A percentile compares a stretch with the other conserved stretches of the same genome.
Conservation (phyloP, 106 monocot species). For the Iris macrosiphon region DNA sequence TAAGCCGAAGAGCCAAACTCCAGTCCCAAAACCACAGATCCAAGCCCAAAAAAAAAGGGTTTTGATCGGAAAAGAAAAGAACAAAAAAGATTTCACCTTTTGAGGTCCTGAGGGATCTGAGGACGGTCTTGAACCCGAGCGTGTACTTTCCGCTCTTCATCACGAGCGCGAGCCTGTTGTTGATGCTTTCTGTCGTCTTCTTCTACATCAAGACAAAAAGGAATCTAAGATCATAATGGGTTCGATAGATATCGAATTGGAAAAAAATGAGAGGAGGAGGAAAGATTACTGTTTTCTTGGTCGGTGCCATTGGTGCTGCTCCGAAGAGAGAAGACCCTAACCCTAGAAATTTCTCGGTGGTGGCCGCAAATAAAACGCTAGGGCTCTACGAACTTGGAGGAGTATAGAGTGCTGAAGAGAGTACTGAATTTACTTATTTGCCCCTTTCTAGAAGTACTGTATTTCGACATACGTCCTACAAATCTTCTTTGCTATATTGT, state of each 20-base stretch:
- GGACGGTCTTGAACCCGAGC: conserved; percentile 71
- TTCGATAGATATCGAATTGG: background rate
- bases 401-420: too few relatives aligned
- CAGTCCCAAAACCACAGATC: too few relatives aligned
- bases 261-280: background rate
- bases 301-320: conserved; percentile 20
- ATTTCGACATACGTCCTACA: too few relatives aligned
- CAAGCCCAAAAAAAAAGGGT: too few relatives aligned
- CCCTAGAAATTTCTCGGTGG: too few relatives aligned
- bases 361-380: too few relatives aligned
- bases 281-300: conserved; percentile 31
- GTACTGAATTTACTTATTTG: too few relatives aligned
- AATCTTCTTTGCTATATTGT: too few relatives aligned
- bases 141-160: conserved; percentile 91
- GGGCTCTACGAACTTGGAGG: too few relatives aligned
- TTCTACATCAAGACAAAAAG: conserved; percentile 32
- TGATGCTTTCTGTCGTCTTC: conserved; percentile 78
- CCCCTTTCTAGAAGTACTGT: too few relatives aligned
- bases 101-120: conserved; percentile 49
- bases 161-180: conserved; percentile 72
- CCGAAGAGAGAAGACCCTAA: background rate
- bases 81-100: conserved; percentile 29
- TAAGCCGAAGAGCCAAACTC: too few relatives aligned
- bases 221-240: background rate
- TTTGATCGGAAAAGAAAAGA: background rate